Conservation (phyloP, 495 filamentous ascomycete species). For the Penicillium silybi region DNA sequence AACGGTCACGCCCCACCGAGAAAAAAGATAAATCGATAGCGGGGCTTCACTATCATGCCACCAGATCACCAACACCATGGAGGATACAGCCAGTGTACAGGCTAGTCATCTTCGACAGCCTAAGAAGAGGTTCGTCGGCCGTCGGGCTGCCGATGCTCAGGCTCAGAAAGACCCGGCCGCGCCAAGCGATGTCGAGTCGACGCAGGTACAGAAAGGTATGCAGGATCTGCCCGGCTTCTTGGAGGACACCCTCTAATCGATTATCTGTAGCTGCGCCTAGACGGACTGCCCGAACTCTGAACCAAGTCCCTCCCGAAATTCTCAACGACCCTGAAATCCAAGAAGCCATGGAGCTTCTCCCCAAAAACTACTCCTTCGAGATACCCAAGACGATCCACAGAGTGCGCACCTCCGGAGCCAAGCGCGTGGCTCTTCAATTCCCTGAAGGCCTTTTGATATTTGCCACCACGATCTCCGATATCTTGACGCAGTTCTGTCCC, state of each 20-base stretch:
- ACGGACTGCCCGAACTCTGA: conserved; percentile 69
- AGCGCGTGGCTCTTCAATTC: conserved; percentile 87
- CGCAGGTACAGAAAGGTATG: conserved; percentile 45
- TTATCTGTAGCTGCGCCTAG: conserved; percentile 49
- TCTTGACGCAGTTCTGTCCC: conserved; percentile 89
- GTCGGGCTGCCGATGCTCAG: conserved; percentile 56
- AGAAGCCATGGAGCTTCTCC: conserved; percentile 80
- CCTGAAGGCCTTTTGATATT: conserved; percentile 94
- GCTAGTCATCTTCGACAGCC: conserved; percentile 46
- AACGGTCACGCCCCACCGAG: conserved; percentile 5
- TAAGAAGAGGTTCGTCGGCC: conserved; percentile 76
- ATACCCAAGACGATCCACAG: conserved; percentile 97
- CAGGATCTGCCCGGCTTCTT: background rate
- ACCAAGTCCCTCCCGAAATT: conserved; percentile 86
- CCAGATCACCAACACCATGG: conserved; percentile 9
- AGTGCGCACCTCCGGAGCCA: conserved; percentile 72
- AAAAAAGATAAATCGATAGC: conserved; percentile 16
- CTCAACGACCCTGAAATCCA: conserved; percentile 83
- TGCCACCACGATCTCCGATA: conserved; percentile 96
- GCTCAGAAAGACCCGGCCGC: conserved; percentile 38
- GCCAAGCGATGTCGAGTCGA: conserved; percentile 59
- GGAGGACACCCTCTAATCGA: background rate
- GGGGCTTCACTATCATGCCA: conserved; percentile 1
- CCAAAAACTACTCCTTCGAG: conserved; percentile 94
- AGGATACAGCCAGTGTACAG: conserved; percentile 1